Conservation (phyloP, 805 yeast genomes). For the Lipomyces orientalis region DNA sequence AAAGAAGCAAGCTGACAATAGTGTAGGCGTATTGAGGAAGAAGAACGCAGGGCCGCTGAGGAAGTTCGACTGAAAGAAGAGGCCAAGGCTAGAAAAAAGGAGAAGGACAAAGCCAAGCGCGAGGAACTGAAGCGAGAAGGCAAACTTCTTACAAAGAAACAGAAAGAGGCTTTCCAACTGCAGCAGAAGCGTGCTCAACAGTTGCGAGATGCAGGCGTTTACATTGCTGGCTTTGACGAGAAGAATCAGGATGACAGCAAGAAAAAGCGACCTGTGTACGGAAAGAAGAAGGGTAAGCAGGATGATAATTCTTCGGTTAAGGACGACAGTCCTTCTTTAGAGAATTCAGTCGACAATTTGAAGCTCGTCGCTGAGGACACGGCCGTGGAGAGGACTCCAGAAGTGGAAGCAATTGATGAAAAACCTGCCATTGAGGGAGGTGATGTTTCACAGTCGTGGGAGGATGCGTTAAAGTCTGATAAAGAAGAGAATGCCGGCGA, state of each 20-base stretch:
- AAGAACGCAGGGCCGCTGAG: slow-evolving; percentile 54
- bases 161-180: slow-evolving; percentile 86
- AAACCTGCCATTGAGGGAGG: slow-evolving; percentile 45
- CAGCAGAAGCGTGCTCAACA: slow-evolving; percentile 90
- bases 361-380: slow-evolving; percentile 26
- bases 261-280: slow-evolving; percentile 72
- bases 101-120: slow-evolving; percentile 81
- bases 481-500: slow-evolving; percentile 30
- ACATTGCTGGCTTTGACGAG: slow-evolving; percentile 70
- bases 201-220: slow-evolving; percentile 73
- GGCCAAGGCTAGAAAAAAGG: slow-evolving; percentile 64
- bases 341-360: slow-evolving; percentile 43
- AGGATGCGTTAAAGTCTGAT: slow-evolving; percentile 43
- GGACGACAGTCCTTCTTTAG: slow-evolving; percentile 43
- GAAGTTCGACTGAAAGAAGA: slow-evolving; percentile 49
- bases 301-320: slow-evolving; percentile 40
- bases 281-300: slow-evolving; percentile 65
- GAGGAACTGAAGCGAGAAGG: slow-evolving; percentile 97
- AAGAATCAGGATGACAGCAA: slow-evolving; percentile 48
- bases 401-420: slow-evolving; percentile 33
- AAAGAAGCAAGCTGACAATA: neutral
- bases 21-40: slow-evolving; percentile 51
- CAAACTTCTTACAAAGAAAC: slow-evolving; percentile 89
- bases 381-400: slow-evolving; percentile 41
- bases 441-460: slow-evolving; percentile 52